Percentiles rank a stretch among this genome's conserved stretches.
These are phyloP conservation scores for Sporormia fimetaria DNA, from an alignment of 495 filamentous ascomycete genomes.

Conservation along the genomic window DNA sequence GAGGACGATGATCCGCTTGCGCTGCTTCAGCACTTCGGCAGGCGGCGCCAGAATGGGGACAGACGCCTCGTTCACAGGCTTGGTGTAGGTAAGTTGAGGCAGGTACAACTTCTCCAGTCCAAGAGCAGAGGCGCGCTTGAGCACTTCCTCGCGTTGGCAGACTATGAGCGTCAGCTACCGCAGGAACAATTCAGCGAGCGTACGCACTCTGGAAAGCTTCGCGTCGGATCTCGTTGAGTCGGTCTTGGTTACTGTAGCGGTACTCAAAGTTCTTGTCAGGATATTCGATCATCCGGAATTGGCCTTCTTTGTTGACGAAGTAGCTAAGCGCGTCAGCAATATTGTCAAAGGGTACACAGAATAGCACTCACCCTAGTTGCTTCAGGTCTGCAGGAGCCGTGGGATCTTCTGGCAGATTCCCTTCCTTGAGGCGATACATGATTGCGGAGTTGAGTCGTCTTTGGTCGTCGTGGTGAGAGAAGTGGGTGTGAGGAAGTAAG, in stretches of 20 bases:
- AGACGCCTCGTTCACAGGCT: slow-evolving; percentile 39
- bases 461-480: too few relatives aligned
- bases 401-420: slow-evolving; percentile 59
- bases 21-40: slow-evolving; percentile 40
- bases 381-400: slow-evolving; percentile 50
- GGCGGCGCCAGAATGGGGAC: slow-evolving; percentile 55
- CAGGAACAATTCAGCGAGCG: background rate
- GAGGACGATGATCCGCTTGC: slow-evolving; percentile 58
- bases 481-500: too few relatives aligned
- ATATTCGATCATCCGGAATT: slow-evolving; percentile 55
- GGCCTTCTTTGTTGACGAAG: slow-evolving; percentile 48
- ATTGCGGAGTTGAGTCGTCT: too few relatives aligned
- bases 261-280: slow-evolving; percentile 60
- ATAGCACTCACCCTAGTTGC: slow-evolving; percentile 53
- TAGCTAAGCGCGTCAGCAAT: slow-evolving; percentile 6
- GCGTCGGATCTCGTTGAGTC: slow-evolving; percentile 57
- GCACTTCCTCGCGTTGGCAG: slow-evolving; percentile 50
- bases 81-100: slow-evolving; percentile 39
- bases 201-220: slow-evolving; percentile 49
- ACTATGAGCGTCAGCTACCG: slow-evolving; percentile 35
- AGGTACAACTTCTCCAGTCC: slow-evolving; percentile 48
- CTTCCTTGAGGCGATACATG: slow-evolving; percentile 60
- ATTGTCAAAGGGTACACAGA: background rate
- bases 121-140: slow-evolving; percentile 45
- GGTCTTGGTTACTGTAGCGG: slow-evolving; percentile 56